Conservation (phyloP, 768 basidiomycete species). For the Steccherinum ochraceum region DNA sequence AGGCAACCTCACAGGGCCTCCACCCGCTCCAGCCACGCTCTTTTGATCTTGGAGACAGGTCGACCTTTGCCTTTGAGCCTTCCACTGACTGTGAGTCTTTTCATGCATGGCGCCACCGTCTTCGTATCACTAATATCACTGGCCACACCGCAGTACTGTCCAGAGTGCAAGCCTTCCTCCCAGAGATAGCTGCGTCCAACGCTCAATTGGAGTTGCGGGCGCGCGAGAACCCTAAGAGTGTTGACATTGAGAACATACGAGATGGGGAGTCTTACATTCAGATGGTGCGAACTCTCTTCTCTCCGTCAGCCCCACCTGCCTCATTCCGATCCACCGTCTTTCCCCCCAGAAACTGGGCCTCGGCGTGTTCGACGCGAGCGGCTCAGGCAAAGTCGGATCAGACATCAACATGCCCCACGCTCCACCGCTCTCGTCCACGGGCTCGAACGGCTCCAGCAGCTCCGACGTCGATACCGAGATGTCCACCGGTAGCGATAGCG, state of each 20-base stretch:
- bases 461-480: not conserved
- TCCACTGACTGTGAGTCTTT: conserved; percentile 15
- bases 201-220: conserved; percentile 40
- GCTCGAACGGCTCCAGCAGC: conserved; percentile 4
- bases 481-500: not conserved
- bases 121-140: not conserved
- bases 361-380: conserved; percentile 19
- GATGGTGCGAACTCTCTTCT: conserved; percentile 8
- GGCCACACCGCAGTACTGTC: conserved; percentile 42
- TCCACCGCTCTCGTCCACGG: conserved; percentile 2
- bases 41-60: conserved; percentile 18
- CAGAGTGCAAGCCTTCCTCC: conserved; percentile 62
- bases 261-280: conserved; percentile 20
- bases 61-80: conserved; percentile 15
- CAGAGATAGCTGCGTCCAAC: conserved; percentile 61
- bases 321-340: no score
- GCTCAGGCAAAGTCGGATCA: conserved; percentile 5
- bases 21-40: conserved; percentile 1
- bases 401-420: conserved; percentile 12
- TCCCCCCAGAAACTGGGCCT: conserved; percentile 17
- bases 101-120: not conserved
- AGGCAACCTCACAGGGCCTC: not conserved
- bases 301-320: not conserved
- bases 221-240: conserved; percentile 43
- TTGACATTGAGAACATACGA: conserved; percentile 65